Conservation (phyloP, 2,329 filamentous ascomycete species). For the Ophiostoma quercus region DNA sequence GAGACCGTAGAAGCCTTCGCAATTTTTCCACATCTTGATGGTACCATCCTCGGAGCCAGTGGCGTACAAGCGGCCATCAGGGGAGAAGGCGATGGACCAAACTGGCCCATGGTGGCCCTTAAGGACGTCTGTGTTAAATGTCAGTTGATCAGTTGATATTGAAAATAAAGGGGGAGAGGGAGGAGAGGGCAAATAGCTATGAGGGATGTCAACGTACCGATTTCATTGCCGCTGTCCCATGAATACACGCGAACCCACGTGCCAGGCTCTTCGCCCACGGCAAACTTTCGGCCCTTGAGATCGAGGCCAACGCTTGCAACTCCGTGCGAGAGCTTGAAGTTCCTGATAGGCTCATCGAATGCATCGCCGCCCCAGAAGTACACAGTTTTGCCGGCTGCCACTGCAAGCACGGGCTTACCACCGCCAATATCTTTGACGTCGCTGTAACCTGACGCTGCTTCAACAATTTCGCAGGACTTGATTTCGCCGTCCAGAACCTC, state of each 20-base stretch:
- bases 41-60: slow-evolving; percentile 97
- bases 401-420: slow-evolving; percentile 69
- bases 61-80: slow-evolving; percentile 91
- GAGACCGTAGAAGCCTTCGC: slow-evolving; percentile 58
- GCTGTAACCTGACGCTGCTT: slow-evolving; percentile 54
- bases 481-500: slow-evolving; percentile 78
- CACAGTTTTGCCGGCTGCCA: slow-evolving; percentile 88
- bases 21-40: slow-evolving; percentile 83
- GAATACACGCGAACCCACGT: slow-evolving; percentile 96
- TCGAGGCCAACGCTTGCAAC: slow-evolving; percentile 89
- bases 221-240: slow-evolving; percentile 74
- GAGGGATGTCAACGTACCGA: slow-evolving; percentile 50
- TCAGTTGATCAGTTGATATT: not conserved
- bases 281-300: slow-evolving; percentile 70
- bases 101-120: slow-evolving; percentile 97
- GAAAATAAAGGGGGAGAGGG: not conserved
- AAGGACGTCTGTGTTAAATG: slow-evolving; percentile 63
- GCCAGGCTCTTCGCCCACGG: slow-evolving; percentile 85
- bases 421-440: slow-evolving; percentile 59
- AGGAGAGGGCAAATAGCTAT: not conserved
- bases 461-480: slow-evolving; percentile 84
- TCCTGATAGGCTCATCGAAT: slow-evolving; percentile 70
- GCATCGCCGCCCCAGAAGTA: slow-evolving; percentile 81
- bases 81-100: slow-evolving; percentile 92
- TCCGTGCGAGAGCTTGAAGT: slow-evolving; percentile 72